Base-by-base conservation (phyloP, 805 yeast genomes). In the Ogataea nakhonphanomensis region DNA sequence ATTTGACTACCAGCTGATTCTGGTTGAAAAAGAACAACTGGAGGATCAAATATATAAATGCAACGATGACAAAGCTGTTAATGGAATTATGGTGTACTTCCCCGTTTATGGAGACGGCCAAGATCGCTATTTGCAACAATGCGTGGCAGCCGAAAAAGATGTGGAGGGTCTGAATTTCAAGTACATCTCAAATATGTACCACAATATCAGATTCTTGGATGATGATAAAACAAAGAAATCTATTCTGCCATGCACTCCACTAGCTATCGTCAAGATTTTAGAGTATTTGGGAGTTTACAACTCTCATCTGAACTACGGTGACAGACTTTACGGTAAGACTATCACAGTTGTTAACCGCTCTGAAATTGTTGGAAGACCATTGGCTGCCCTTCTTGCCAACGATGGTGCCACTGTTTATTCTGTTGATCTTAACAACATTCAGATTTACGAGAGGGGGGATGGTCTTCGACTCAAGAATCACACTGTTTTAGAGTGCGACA, bases 391-490 rank as follows among this genome's bases (percentile, higher is more conserved):
- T 26, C 69, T 93, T 48, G 98, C 99, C 13, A 93, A 93, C 57
- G 99, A 93, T 58, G 99, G 99, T 47, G 99, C 99, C 15, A 83
- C 82, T 1, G 98, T 93, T 2, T 93, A 84, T 61, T 90, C 98
- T 1, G 91, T 81, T 2, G 98, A 93, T 59, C 66, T 93, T 36
- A 80, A 84, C 54, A 85, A 88, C 53, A 79, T 89, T 48, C 98
- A 93, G 63, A 79, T 80, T 60, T 93, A 86, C 65, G 91, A 96
- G 14, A 76, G 99, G 55, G 99, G 99, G 25, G 95, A 87, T 54
- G 95, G 95, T 28, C 70, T 93, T 53, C 78, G 77, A 57, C 77
- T 83, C 54, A 78, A 74, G 41, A 81, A 90, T 57, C 99, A 93
- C 62, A 83, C 81, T 48, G 96, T 89, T 10, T 74, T 76, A 37